Conservation (phyloP, 225 moss, liverwort and hornwort species). For the Pseudisothecium myosuroides region DNA sequence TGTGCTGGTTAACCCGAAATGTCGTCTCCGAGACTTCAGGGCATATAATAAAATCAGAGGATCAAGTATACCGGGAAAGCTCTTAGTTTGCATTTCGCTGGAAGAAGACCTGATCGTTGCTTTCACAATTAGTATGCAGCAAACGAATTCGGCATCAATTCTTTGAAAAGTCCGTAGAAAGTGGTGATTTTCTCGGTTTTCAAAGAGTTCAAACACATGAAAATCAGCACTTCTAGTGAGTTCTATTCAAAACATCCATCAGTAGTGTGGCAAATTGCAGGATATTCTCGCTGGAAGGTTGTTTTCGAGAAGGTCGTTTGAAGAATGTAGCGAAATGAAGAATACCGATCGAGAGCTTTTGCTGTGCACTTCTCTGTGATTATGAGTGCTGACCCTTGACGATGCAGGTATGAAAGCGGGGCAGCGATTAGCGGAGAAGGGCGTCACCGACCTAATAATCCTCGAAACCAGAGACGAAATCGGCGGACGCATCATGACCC, state of each 20-base stretch:
- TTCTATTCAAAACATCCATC: no score
- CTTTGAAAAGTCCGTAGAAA: background rate
- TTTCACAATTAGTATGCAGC: background rate
- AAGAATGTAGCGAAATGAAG: background rate
- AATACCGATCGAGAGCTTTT: background rate
- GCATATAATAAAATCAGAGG: background rate
- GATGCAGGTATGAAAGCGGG: conserved; percentile 60
- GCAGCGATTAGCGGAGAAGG: conserved; percentile 45
- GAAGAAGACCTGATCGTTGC: background rate
- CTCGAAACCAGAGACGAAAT: conserved; percentile 57
- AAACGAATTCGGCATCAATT: background rate
- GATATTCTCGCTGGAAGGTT: background rate
- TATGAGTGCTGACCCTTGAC: background rate
- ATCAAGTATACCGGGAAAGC: background rate
- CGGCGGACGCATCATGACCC: conserved; percentile 58
- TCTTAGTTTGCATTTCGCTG: background rate
- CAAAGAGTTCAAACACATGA: background rate
- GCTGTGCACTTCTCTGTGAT: no score
- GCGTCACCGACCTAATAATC: conserved; percentile 40
- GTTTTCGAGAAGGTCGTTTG: background rate
- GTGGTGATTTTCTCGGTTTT: background rate
- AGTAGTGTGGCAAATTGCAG: background rate
- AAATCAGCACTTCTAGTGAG: background rate
- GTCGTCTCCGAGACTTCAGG: background rate
- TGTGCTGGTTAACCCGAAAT: background rate